Base-by-base conservation (phyloP, 108 stramenopile genomes). In the Discostella pseudostelligera region DNA sequence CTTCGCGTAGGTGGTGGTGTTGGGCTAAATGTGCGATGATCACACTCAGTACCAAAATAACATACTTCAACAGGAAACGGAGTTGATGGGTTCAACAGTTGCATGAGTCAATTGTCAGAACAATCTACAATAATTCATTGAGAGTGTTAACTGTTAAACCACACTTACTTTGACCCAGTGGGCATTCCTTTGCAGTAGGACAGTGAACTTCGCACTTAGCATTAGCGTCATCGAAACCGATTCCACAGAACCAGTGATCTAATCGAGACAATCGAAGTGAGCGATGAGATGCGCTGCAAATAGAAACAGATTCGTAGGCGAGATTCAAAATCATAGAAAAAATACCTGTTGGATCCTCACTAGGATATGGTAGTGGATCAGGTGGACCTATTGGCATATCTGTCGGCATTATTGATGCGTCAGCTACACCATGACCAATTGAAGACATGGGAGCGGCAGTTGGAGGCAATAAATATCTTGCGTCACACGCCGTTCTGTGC, bases 331-430 rank as follows among this genome's bases (percentile, higher is more conserved):
- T 11, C 24, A 24, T 25, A 10, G 26, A 5, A 17, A 25, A 28
- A 22, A 25, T 25, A 51, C 50, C 50, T 22, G 70, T 56, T 13
- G 46, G 69, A 60, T 70, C 69, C 8, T 77, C 69, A 42, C 62
- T 64, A 11, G 74, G 74, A 54, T 58, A 69, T 16, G 53, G 47
- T 16, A 77, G 56, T 13, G 76, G 76, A 19, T 69, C 69, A 16
- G 76, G 76, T 21, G 76, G 69, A 13, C 61, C 56, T 26, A 77
- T 65, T 14, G 76, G 76, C 51, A 69, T 46, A 21, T 77, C 76
- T n/a, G 76, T 77, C 0, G 76, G 76, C 56, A 77, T 70, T 47
- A 55, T 68, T n/a, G 76, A 65, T 14, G 76, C 63, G 11, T 58
- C 61, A 8, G 50, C 19, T 42, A 46, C 43, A 13, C 43, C 56